Percentiles rank a stretch among this genome's conserved stretches.
phyloP scores from a whole-genome alignment of 2,329 filamentous ascomycete genomes.

The Botrytis tulipae region DNA sequence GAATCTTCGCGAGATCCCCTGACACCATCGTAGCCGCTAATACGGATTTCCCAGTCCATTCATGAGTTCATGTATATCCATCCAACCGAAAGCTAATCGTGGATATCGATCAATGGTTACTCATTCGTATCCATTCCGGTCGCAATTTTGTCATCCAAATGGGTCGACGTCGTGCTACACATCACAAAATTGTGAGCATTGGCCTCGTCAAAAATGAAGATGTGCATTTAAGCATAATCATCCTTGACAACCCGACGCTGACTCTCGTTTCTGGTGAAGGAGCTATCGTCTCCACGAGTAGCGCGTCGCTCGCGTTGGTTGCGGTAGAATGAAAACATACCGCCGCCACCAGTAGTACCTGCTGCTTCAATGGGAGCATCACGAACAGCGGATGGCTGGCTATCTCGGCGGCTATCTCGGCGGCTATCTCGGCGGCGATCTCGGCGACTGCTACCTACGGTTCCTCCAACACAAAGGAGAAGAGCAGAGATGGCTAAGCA shows the following conservation, averaged over 20 bases:
- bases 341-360: background rate
- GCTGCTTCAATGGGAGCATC: background rate
- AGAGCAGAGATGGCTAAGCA: conserved; percentile 64
- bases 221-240: conserved; percentile 17
- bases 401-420: background rate
- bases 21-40: background rate
- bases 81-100: background rate
- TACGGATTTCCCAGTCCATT: background rate
- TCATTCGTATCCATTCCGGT: background rate
- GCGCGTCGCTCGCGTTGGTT: conserved; percentile 10
- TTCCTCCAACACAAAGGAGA: conserved; percentile 63
- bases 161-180: background rate
- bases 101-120: background rate
- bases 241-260: conserved; percentile 15
- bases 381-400: background rate
- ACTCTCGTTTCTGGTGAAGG: conserved; percentile 9
- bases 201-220: background rate
- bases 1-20: background rate
- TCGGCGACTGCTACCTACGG: background rate
- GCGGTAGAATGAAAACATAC: conserved; percentile 13
- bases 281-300: background rate
- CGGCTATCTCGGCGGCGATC: background rate
- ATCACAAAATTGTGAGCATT: background rate
- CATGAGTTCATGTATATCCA: background rate
- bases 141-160: background rate